Evolutionary conservation across 257 asterid genomes (phyloP).

Genomic region (Plantago major): DNA sequence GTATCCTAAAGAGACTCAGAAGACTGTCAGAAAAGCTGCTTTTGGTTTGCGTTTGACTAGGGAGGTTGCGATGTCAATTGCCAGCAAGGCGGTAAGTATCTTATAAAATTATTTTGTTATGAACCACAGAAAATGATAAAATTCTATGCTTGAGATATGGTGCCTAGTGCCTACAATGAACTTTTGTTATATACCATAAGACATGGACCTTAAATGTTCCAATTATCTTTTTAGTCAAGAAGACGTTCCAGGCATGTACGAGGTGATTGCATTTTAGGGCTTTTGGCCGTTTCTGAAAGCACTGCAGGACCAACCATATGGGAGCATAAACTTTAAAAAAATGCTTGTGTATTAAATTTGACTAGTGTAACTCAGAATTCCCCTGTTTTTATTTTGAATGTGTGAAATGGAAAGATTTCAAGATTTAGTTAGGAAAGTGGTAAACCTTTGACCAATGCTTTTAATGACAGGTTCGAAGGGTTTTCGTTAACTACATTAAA

Average conservation of each 20-base stretch:
- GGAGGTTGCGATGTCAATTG: constrained; percentile 84
- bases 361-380: not conserved
- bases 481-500: constrained; percentile 68
- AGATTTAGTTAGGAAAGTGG: too few species aligned
- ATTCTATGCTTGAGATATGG: too few species aligned
- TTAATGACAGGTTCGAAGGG: constrained; percentile 63
- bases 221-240: too few species aligned
- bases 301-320: too few species aligned
- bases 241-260: too few species aligned
- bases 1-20: constrained; percentile 62
- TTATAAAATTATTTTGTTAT: not conserved
- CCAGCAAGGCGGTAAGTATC: constrained; percentile 84
- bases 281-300: too few species aligned
- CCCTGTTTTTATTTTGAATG: not conserved
- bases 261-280: too few species aligned
- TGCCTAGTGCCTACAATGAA: too few species aligned
- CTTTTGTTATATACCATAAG: too few species aligned
- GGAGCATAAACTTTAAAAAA: not conserved
- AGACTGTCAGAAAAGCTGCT: constrained; percentile 86
- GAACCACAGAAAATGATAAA: too few species aligned
- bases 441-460: not conserved
- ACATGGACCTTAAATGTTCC: too few species aligned
- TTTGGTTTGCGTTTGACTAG: constrained; percentile 88
- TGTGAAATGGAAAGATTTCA: not conserved
- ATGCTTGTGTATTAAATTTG: not conserved